These are phyloP conservation scores for Pelagophyceae sp. DNA, from an alignment of 352 stramenopile species.

Conservation along the genomic window DNA sequence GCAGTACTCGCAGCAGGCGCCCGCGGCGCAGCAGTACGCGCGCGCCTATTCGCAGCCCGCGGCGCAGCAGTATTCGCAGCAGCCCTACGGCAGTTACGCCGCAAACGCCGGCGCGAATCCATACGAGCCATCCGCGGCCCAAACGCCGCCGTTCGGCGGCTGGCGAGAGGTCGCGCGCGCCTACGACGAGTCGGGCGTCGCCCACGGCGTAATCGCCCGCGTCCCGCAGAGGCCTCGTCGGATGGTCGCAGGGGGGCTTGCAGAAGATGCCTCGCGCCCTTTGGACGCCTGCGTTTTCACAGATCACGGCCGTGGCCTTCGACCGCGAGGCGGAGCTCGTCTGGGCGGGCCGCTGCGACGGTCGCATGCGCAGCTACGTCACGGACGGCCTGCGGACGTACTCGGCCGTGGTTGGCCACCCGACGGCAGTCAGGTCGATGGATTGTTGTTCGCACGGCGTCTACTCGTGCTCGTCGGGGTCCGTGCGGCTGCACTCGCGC, in stretches of 20 bases:
- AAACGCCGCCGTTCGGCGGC: too few species aligned
- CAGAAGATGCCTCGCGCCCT: too few species aligned
- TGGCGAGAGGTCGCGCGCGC: not conserved
- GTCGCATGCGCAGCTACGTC: slow-evolving; percentile 25
- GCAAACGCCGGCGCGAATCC: too few species aligned
- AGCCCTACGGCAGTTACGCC: too few species aligned
- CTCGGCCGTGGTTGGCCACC: slow-evolving; percentile 1
- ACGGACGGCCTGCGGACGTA: not conserved
- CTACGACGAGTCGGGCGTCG: not conserved
- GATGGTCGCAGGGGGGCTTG: too few species aligned
- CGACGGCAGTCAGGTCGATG: slow-evolving; percentile 10
- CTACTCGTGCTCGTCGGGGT: slow-evolving; percentile 7
- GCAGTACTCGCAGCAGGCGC: too few species aligned
- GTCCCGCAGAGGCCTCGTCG: too few species aligned
- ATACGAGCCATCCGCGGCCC: too few species aligned
- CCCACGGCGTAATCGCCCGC: not conserved
- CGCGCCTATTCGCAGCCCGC: too few species aligned
- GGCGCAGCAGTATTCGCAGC: too few species aligned
- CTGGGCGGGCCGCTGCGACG: slow-evolving; percentile 33
- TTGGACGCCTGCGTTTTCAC: too few species aligned
- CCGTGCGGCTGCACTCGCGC: slow-evolving; percentile 21
- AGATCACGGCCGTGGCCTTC: slow-evolving; percentile 34
- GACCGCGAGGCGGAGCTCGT: slow-evolving; percentile 35
- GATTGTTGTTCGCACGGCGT: slow-evolving; percentile 3
- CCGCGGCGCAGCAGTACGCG: too few species aligned